A percentile compares a stretch with the other conserved stretches of the same genome.
Evolutionary conservation across 2,329 filamentous ascomycete genomes (phyloP).

Genomic region (Aspergillus pseudoterreus): DNA sequence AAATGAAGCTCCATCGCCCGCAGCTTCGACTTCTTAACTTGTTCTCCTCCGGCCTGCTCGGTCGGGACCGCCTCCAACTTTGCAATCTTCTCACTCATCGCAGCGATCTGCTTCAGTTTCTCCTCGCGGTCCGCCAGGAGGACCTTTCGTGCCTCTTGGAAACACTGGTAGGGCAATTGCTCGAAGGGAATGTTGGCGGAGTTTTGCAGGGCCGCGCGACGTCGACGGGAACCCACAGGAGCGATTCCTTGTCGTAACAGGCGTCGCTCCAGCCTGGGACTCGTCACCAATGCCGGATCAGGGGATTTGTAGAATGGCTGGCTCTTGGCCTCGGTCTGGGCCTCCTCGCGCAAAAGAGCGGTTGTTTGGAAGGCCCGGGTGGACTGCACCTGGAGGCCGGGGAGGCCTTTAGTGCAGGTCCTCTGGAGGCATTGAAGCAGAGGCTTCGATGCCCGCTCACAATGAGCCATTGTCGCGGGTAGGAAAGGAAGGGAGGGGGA

Average conservation of each 20-base stretch:
- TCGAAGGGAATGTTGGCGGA: conserved; percentile 75
- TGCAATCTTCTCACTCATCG: conserved; percentile 65
- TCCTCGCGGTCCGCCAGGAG: conserved; percentile 74
- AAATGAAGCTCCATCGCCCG: conserved; percentile 67
- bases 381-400: conserved; percentile 32
- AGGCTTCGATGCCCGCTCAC: conserved; percentile 41
- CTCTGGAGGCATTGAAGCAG: conserved; percentile 41
- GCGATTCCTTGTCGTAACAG: conserved; percentile 65
- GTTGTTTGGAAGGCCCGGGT: conserved; percentile 50
- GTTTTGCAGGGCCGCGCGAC: conserved; percentile 68
- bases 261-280: conserved; percentile 60
- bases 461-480: conserved; percentile 36
- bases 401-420: conserved; percentile 30
- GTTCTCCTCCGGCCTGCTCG: conserved; percentile 59
- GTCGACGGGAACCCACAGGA: conserved; percentile 79
- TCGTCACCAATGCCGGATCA: conserved; percentile 67
- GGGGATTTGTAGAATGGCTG: conserved; percentile 42
- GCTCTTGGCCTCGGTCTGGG: conserved; percentile 37
- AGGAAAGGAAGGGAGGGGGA: conserved; percentile 5
- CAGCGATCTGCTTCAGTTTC: conserved; percentile 71
- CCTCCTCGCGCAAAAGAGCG: conserved; percentile 40
- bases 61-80: conserved; percentile 59
- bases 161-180: conserved; percentile 93
- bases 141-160: conserved; percentile 89
- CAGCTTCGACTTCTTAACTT: conserved; percentile 63